These are phyloP conservation scores for Didymellaceae sp. DNA, from an alignment of 2,329 filamentous ascomycete genomes.

Conservation along the genomic window DNA sequence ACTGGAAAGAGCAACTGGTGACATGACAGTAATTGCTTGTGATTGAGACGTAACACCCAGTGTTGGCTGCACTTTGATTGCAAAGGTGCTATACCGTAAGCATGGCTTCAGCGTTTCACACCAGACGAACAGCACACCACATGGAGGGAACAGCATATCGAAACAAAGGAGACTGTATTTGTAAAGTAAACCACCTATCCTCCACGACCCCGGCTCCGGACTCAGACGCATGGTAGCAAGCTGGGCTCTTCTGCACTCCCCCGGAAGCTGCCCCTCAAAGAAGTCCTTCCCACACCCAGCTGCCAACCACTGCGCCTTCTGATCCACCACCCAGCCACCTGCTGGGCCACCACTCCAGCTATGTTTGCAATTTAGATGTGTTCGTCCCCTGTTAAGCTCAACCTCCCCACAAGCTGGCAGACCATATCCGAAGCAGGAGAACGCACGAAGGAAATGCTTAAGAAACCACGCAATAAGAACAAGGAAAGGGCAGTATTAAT, in stretches of 20 bases:
- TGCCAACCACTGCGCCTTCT: conserved; percentile 27
- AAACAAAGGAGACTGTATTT: conserved; percentile 22
- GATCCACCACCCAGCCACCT: conserved; percentile 29
- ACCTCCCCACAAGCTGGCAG: conserved; percentile 52
- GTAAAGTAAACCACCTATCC: conserved; percentile 20
- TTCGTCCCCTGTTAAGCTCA: conserved; percentile 47
- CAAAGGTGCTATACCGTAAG: neutral
- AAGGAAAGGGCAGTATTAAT: conserved; percentile 43
- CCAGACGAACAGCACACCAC: too few relatives aligned
- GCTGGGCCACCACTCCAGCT: conserved; percentile 26
- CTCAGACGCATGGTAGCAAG: conserved; percentile 32
- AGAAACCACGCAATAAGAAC: conserved; percentile 31
- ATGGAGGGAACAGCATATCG: neutral
- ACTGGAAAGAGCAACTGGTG: too few relatives aligned
- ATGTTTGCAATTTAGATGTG: conserved; percentile 45
- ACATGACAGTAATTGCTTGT: too few relatives aligned
- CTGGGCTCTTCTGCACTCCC: conserved; percentile 32
- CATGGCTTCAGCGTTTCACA: too few relatives aligned
- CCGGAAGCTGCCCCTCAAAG: conserved; percentile 39
- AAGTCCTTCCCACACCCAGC: conserved; percentile 26
- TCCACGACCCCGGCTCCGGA: conserved; percentile 19
- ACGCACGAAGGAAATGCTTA: conserved; percentile 40
- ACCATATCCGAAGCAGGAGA: conserved; percentile 48
- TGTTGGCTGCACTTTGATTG: too few relatives aligned
- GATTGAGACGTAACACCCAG: too few relatives aligned